These are phyloP conservation scores for Leonotis leonurus DNA, from an alignment of 257 asterid species.

Conservation along the genomic window DNA sequence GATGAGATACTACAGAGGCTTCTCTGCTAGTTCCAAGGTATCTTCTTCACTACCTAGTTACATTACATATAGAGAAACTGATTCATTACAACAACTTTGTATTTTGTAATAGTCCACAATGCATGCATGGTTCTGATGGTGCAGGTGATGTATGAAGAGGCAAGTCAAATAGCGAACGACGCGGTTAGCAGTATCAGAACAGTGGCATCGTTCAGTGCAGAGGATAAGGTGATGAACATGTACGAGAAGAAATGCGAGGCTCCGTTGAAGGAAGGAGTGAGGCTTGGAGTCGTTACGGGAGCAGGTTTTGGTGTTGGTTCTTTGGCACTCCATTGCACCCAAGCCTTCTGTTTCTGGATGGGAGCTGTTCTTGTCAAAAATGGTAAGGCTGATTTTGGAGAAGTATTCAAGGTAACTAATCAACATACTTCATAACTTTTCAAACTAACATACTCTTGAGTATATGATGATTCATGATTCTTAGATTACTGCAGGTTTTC, in stretches of 20 bases:
- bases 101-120: too few species aligned
- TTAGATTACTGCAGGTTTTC: conserved; percentile 41
- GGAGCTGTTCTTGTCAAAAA: conserved; percentile 54
- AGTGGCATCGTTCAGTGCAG: conserved; percentile 75
- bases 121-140: too few species aligned
- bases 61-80: too few species aligned
- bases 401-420: conserved; percentile 52
- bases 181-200: conserved; percentile 82
- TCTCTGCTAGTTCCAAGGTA: conserved; percentile 70
- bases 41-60: too few species aligned
- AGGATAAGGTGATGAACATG: conserved; percentile 55
- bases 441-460: too few species aligned
- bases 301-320: conserved; percentile 47
- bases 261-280: conserved; percentile 54
- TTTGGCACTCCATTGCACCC: conserved; percentile 34
- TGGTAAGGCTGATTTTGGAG: conserved; percentile 47
- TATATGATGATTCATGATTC: too few species aligned
- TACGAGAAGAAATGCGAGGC: conserved; percentile 55
- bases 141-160: conserved; percentile 80
- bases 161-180: conserved; percentile 81
- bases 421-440: too few species aligned
- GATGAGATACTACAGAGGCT: conserved; percentile 41
- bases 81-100: too few species aligned
- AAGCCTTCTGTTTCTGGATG: conserved; percentile 62
- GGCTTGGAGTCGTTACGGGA: conserved; percentile 57